Evolutionary conservation across 345 rosid genomes (phyloP).

Genomic region (Eucalyptus marginata): DNA sequence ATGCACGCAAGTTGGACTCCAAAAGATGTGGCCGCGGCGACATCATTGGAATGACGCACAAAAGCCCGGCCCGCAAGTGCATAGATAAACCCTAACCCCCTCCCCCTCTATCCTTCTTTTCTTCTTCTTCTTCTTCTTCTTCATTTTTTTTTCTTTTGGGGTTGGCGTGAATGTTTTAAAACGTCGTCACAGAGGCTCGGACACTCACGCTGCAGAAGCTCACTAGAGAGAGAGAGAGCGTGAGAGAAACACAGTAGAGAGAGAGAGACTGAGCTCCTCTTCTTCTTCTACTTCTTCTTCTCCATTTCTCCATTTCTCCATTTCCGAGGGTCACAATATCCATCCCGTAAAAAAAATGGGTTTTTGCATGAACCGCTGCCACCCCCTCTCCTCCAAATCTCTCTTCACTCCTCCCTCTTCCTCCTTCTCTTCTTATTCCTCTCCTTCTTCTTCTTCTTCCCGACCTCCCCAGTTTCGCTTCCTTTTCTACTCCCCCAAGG

Average conservation of each 20-base stretch:
- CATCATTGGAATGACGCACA: too few species aligned
- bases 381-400: slow-evolving; percentile 1
- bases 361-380: slow-evolving; percentile 7
- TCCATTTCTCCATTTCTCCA: not conserved
- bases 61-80: not conserved
- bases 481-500: not conserved
- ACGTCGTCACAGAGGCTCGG: not conserved
- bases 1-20: not conserved
- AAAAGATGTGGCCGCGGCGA: too few species aligned
- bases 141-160: accelerated
- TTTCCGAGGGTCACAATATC: not conserved
- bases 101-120: accelerated
- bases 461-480: not conserved
- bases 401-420: not conserved
- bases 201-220: not conserved
- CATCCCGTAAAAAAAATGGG: not conserved
- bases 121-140: not conserved
- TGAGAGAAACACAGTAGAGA: not conserved
- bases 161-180: not conserved
- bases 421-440: slow-evolving; percentile 6
- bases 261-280: not conserved
- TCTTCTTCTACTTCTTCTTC: not conserved
- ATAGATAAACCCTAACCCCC: not conserved
- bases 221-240: not conserved
- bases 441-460: slow-evolving; percentile 3